A percentile compares a stretch with the other conserved stretches of the same genome.
phyloP scores from a whole-genome alignment of 768 basidiomycete species.

The Kwoniella dendrophila region DNA sequence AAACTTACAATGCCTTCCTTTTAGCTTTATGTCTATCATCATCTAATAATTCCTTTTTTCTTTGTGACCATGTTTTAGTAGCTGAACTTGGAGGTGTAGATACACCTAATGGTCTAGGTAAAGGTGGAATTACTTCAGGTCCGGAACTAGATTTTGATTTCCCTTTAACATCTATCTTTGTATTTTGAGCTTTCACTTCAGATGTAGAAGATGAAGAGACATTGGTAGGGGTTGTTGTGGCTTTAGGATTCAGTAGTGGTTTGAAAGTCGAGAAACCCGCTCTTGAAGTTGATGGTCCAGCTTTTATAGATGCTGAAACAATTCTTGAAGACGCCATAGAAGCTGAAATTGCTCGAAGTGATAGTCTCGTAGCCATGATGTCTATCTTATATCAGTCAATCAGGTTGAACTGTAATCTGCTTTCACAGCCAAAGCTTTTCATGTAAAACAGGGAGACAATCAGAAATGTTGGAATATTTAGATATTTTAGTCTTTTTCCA shows the following conservation, averaged over 20 bases:
- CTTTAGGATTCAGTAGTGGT: too few relatives aligned
- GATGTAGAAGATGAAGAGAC: not conserved
- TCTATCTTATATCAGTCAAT: not conserved
- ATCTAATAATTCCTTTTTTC: constrained; percentile 70
- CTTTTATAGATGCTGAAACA: constrained; percentile 7
- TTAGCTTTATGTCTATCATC: constrained; percentile 71
- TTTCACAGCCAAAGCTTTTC: not conserved
- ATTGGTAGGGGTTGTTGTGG: not conserved
- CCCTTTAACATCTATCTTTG: not conserved
- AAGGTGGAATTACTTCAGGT: constrained; percentile 31
- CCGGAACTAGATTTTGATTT: constrained; percentile 6
- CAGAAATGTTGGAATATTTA: not conserved
- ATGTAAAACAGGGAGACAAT: not conserved
- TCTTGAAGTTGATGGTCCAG: constrained; percentile 8
- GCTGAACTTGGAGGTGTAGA: constrained; percentile 67
- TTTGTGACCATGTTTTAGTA: constrained; percentile 65
- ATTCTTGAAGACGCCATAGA: not conserved
- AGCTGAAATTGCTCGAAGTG: constrained; percentile 1
- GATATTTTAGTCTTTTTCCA: not conserved
- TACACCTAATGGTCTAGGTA: constrained; percentile 73
- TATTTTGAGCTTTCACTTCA: not conserved
- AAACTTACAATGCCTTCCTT: constrained; percentile 60
- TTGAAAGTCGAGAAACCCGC: not conserved
- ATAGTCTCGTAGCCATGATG: constrained; percentile 23
- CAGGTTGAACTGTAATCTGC: not conserved